Evolutionary conservation across 179 eudicot species (phyloP).

Genomic region (Carnegiea gigantea): DNA sequence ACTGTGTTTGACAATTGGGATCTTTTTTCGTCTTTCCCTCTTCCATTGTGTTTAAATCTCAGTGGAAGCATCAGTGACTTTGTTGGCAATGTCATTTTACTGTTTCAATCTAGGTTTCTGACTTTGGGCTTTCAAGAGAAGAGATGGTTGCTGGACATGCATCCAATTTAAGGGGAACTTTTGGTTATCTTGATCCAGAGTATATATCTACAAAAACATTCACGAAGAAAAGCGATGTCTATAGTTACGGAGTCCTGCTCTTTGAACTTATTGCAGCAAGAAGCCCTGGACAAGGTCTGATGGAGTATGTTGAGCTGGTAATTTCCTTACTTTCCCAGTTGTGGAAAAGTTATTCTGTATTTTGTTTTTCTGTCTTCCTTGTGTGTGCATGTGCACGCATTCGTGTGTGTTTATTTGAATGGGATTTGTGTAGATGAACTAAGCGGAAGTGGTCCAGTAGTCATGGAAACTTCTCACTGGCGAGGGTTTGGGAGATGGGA

Average conservation of each 20-base stretch:
- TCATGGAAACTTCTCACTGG: too few relatives aligned
- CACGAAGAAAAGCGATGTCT: constrained; percentile 95
- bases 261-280: constrained; percentile 90
- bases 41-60: not conserved
- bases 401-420: too few relatives aligned
- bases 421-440: too few relatives aligned
- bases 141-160: constrained; percentile 64
- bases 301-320: constrained; percentile 95
- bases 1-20: not conserved
- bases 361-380: too few relatives aligned
- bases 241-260: constrained; percentile 90
- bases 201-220: constrained; percentile 81
- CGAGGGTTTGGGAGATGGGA: too few relatives aligned
- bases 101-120: constrained; percentile 61
- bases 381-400: too few relatives aligned
- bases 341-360: not conserved
- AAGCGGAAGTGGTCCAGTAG: too few relatives aligned
- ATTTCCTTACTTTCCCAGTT: constrained; percentile 18
- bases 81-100: not conserved
- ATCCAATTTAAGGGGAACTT: constrained; percentile 77
- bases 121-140: constrained; percentile 97
- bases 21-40: not conserved
- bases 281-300: constrained; percentile 87
- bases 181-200: constrained; percentile 98
- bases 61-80: not conserved